phyloP scores from a whole-genome alignment of 208 protist genomes.

The Acanthamoeba lenticulata region DNA sequence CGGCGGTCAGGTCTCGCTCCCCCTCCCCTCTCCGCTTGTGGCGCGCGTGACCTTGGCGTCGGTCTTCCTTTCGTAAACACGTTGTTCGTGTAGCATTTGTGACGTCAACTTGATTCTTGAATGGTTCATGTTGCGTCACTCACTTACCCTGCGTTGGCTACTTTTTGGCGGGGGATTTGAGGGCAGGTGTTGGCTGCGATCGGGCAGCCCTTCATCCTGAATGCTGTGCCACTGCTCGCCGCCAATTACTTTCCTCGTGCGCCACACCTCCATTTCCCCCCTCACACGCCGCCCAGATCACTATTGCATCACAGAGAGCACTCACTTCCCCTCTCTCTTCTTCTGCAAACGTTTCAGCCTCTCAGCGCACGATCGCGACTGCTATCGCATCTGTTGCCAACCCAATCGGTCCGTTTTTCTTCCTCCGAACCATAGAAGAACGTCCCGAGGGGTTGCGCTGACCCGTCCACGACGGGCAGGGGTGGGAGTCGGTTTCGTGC shows the following conservation, averaged over 20 bases:
- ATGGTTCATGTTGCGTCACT: no score
- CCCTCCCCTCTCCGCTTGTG: neutral
- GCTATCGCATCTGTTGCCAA: neutral
- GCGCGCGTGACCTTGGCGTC: neutral
- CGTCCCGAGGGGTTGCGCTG: neutral
- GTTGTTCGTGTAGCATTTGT: no score
- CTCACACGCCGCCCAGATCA: no score
- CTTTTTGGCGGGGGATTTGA: no score
- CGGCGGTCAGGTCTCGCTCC: neutral
- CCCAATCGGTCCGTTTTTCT: neutral
- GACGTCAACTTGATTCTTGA: no score
- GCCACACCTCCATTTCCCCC: neutral
- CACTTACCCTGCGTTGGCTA: no score
- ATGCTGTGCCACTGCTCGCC: neutral
- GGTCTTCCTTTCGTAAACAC: neutral
- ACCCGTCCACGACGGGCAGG: neutral
- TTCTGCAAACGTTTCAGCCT: neutral
- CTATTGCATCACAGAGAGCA: neutral
- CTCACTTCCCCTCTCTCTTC: neutral
- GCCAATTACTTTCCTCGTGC: conserved; percentile 23
- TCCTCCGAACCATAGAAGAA: no score
- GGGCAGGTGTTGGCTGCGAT: neutral
- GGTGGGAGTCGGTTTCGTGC: neutral
- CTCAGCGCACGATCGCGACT: neutral
- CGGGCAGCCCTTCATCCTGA: conserved; percentile 19